Base-by-base conservation (phyloP, 495 filamentous ascomycete species). In the Aspergillus sparsus region DNA sequence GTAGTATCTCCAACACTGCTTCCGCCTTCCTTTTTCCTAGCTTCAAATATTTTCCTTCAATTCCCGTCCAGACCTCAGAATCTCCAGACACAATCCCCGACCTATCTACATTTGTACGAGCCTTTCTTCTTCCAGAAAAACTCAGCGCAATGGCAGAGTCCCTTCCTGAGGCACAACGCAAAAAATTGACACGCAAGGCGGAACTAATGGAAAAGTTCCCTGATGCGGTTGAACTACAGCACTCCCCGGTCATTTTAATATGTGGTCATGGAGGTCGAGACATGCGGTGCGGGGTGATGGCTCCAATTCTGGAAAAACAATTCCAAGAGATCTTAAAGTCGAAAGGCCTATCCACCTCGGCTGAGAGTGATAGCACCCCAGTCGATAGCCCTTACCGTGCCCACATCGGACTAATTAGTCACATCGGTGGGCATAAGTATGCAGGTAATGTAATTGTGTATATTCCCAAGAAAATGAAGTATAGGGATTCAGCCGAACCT, bases 401-500 rank as follows among this genome's bases (percentile, higher is more conserved):
- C 4, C 79, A 85, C 61, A 82, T 97, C 6, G 91, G 85, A 1
- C 70, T 89, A 49, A 91, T 93, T 58, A 93, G 89, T 69, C 93
- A 98, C 75, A 84, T 98, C 55, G 91, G 92, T 0, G 93, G 93
- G 1, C 93, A 97, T 65, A 94, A 94, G 62, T 97, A 88, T 67
- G 93, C 93, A 0, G 93, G 93, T 4, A 98, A 98, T 75, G 86
- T 97, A 12, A 92, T 97, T 50, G 74, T 97, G 1, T 98, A 97
- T 70, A 74, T 97, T 4, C 93, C 93, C 4, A 87, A 86, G 5
- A 60, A 62, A 55, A 76, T 77, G 70, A 71, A 53, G 52, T 49
- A 69, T 35, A 59, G 63, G 31, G 45, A 36, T 13, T 65, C 68
- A 5, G 51, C 57, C 7, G 59, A 57, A n/a, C 58, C 60, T 44